Percentiles rank a stretch among this genome's conserved stretches.
Conservation (phyloP, 805 yeast species). For the Tetrapisispora iriomotensis region DNA sequence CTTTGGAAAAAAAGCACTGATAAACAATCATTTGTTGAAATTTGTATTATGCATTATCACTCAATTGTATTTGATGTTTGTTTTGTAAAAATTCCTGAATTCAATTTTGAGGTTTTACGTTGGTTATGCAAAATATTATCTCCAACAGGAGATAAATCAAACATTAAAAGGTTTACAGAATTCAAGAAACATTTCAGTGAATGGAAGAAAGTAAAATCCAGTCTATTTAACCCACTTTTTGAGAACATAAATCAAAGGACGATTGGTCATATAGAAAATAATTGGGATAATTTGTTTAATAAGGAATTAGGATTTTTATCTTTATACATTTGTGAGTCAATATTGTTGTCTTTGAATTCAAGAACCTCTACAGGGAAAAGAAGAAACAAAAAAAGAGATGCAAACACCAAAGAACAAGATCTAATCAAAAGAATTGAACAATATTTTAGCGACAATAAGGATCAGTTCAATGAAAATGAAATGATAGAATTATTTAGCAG, state of each 20-base stretch:
- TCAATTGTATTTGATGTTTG: constrained; percentile 11
- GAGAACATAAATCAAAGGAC: constrained; percentile 9
- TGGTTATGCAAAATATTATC: constrained; percentile 9
- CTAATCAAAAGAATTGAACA: too few species aligned
- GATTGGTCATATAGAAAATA: constrained; percentile 9
- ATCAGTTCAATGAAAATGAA: constrained; percentile 7
- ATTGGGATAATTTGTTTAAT: constrained; percentile 10
- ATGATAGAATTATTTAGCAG: too few species aligned
- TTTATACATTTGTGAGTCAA: constrained; percentile 7
- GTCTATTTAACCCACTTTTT: constrained; percentile 9
- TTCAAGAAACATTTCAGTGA: constrained; percentile 2
- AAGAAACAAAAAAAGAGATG: too few species aligned
- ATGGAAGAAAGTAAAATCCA: constrained; percentile 12
- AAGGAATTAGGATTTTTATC: constrained; percentile 9
- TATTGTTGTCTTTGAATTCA: too few species aligned
- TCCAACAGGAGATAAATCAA: not conserved
- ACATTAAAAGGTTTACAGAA: constrained; percentile 2
- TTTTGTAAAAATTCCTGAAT: constrained; percentile 10
- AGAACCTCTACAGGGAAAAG: too few species aligned
- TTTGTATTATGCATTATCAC: constrained; percentile 8
- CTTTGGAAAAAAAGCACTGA: constrained; percentile 12
- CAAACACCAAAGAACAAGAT: too few species aligned
- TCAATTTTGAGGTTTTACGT: constrained; percentile 11
- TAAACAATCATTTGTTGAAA: constrained; percentile 8
- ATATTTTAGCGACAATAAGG: too few species aligned